These are phyloP conservation scores for Cardiospermum halicacabum DNA, from an alignment of 345 rosid species.

Conservation along the genomic window DNA sequence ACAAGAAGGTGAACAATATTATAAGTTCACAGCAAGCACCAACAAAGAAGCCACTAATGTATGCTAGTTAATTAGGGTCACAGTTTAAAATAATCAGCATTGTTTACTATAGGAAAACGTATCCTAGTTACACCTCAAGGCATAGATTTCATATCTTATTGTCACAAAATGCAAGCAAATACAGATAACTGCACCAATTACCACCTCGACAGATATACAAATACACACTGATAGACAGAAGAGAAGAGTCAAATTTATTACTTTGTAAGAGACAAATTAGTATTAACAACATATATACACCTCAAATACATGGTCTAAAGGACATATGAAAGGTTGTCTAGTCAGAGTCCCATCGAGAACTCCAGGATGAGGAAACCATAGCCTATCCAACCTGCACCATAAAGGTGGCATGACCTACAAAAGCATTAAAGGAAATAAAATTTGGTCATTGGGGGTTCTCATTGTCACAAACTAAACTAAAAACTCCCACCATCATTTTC, in stretches of 20 bases:
- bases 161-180: constrained; percentile 1
- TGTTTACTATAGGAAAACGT: not conserved
- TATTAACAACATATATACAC: constrained; percentile 26
- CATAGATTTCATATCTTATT: not conserved
- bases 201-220: not conserved
- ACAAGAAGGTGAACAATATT: not conserved
- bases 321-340: constrained; percentile 91
- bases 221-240: constrained; percentile 4
- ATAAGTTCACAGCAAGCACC: not conserved
- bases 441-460: constrained; percentile 6
- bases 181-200: not conserved
- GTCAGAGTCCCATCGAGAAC: constrained; percentile 83
- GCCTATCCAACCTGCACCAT: constrained; percentile 98
- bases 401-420: constrained; percentile 92
- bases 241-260: not conserved
- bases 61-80: not conserved
- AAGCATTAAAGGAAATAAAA: constrained; percentile 14
- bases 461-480: constrained; percentile 5
- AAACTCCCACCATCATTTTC: not conserved
- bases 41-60: not conserved
- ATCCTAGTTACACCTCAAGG: not conserved
- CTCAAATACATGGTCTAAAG: constrained; percentile 98
- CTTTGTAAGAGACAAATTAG: constrained; percentile 6
- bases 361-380: constrained; percentile 99
- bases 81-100: not conserved